These are phyloP conservation scores for Coniochaeta prunicola DNA, from an alignment of 2,329 filamentous ascomycete genomes.

Conservation along the genomic window DNA sequence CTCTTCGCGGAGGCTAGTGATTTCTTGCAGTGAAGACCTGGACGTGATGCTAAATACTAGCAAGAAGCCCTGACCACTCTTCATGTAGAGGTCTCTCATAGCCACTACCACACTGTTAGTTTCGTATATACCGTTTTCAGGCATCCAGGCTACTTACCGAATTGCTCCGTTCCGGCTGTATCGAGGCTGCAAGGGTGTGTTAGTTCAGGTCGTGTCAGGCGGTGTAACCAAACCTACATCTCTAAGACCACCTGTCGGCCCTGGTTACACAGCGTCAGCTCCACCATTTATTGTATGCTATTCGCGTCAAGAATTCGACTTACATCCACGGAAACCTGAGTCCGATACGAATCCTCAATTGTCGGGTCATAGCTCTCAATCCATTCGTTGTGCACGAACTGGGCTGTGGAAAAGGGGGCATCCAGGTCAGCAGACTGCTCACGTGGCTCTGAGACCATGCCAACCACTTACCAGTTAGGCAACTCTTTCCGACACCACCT, in stretches of 20 bases:
- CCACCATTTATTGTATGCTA: not conserved
- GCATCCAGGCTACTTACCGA: conserved; percentile 58
- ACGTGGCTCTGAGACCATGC: conserved; percentile 11
- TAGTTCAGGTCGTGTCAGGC: conserved; percentile 9
- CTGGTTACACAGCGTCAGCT: conserved; percentile 34
- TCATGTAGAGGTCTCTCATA: conserved; percentile 84
- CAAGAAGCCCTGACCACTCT: conserved; percentile 84
- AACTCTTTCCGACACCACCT: conserved; percentile 91
- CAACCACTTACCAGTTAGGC: conserved; percentile 65
- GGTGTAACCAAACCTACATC: conserved; percentile 52
- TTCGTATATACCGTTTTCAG: not conserved
- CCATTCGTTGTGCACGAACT: conserved; percentile 93
- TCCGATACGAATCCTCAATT: conserved; percentile 71
- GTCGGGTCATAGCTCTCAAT: conserved; percentile 81
- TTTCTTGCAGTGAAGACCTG: conserved; percentile 72
- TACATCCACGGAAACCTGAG: conserved; percentile 76
- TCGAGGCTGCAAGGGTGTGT: conserved; percentile 54
- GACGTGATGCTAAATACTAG: conserved; percentile 91
- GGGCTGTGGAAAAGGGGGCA: conserved; percentile 45
- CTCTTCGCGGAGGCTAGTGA: conserved; percentile 75
- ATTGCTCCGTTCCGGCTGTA: conserved; percentile 87
- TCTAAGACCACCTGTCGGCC: conserved; percentile 83
- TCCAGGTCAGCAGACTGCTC: conserved; percentile 6
- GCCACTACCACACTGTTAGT: conserved; percentile 36
- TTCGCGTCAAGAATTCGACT: conserved; percentile 29